Evolutionary conservation across 2,329 filamentous ascomycete species (phyloP), one percentile per base, ranked within the genome.

Genomic region (Neopestalotiopsis clavispora): DNA sequence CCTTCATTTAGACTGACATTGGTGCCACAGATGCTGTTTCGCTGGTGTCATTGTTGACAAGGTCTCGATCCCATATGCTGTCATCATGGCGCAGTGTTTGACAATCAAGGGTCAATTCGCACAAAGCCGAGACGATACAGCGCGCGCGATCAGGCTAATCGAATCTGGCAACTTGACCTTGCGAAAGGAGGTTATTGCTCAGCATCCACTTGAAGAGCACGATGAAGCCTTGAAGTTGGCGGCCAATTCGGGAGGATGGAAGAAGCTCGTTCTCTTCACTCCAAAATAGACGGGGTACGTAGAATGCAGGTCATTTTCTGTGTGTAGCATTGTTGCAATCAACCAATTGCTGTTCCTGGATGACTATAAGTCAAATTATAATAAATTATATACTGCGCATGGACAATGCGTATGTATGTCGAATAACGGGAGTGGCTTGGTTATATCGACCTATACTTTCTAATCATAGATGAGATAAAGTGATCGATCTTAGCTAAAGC

Each of bases 101-200:
- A 63, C 34, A 4, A 63, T 63, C 34, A 38, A 38, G 60, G 60
- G 60, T 14, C 60, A 63, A 12, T 63, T 63, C 23, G 60, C 60
- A 4, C 60, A 63, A n/a, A 23, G n/a, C 17, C 17, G 60, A 63
- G 38, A 42, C 34, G 60, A 63, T 20, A 30, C 34, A 6, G 38
- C n/a, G 7, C 34, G 32, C 1, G 28, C 34, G 13, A 42, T 63
- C 30, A 38, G 60, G 32, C 60, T 63, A 2, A 40, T 63, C 34
- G 60, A 63, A 32, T 13, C 60, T 23, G 60, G 60, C 13, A 63
- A 42, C 60, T 34, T 63, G 60, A 63, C 14, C 17, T 23, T 63
- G 32, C 32, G 60, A 38, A 63, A 63, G n/a, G 38, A 23, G 6
- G n/a, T 40, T 7, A 42, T 38, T 23, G 34, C 30, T 12, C 32